Evolutionary conservation across 768 basidiomycete genomes (phyloP), one percentile per base, ranked within the genome.

Genomic region (Leccinum barrowsii): DNA sequence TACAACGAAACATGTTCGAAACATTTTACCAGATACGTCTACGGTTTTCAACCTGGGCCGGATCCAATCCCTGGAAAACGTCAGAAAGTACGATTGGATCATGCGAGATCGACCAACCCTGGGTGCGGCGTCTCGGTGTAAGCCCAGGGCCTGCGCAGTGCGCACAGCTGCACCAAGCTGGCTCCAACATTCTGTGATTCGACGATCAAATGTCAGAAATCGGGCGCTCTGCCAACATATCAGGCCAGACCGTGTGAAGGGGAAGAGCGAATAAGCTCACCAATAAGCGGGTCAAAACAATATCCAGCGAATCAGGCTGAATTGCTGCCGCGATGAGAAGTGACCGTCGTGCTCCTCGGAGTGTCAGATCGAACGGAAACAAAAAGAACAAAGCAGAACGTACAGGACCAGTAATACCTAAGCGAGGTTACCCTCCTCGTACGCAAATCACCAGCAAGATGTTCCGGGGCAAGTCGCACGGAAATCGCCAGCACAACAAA

Each of bases 101-200:
- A 26, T 46, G 19, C 19, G 34, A 46, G 5, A 42, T 48, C 47
- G 26, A 63, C 83, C 68, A 67, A 94, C 92, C 78, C 92, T 85
- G 34, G 85, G 85, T 2, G 86, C 82, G 10, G 90, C 91, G 73
- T 98, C 94, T 52, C 94, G 82, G 74, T 97, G 94, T 35, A 98
- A 75, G 8, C 94, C 95, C 21, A 98, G 83, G 3, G 94, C 94
- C 67, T 96, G 94, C 8, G 94, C 94, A 32, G 94, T 97, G 59
- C 94, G 76, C 13, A 98, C 87, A 50, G 92, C 92, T 6, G 94
- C 94, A 35, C 94, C 94, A 17, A 98, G 78, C 67, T 96, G 93
- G 70, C 91, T 93, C 93, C 94, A 98, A 67, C 94, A 94, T 75
- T 97, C 94, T 7, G 94, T 94, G 58, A 96, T 89, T 50, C 90